phyloP scores from a whole-genome alignment of 352 stramenopile species.

The Lagenidium sp. region DNA sequence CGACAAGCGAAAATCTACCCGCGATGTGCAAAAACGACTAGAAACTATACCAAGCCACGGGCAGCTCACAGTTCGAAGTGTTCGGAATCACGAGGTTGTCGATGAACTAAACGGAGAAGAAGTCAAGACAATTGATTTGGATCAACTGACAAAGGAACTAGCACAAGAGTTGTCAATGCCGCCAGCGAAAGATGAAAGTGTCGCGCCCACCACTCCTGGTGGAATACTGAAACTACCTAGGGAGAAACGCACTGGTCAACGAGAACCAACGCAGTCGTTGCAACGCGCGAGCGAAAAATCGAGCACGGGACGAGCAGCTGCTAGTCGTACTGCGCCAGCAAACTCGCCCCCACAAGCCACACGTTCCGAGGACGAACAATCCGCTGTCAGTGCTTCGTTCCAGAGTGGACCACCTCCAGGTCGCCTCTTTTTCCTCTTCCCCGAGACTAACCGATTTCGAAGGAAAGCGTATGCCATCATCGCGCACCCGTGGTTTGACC shows the following conservation, averaged over 20 bases:
- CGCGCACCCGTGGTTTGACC: conserved; percentile 70
- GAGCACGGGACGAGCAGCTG: too few species aligned
- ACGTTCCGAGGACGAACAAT: too few species aligned
- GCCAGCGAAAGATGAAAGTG: too few species aligned
- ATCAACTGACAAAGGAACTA: conserved; percentile 30
- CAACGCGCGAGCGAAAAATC: conserved; percentile 11
- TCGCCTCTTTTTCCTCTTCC: conserved; percentile 40
- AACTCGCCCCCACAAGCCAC: too few species aligned
- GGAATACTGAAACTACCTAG: too few species aligned
- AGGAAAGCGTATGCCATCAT: conserved; percentile 35
- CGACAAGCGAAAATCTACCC: conserved; percentile 1
- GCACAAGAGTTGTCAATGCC: conserved; percentile 22
- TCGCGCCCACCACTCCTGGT: too few species aligned
- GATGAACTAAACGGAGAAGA: conserved; percentile 19
- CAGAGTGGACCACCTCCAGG: conserved; percentile 8
- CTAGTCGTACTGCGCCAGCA: too few species aligned
- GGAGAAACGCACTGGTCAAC: too few species aligned
- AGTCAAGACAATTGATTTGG: conserved; percentile 13
- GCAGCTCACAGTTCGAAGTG: background rate
- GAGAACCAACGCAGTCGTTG: too few species aligned
- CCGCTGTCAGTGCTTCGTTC: background rate
- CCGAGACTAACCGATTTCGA: conserved; percentile 25
- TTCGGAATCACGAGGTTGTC: background rate
- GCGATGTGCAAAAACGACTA: background rate
- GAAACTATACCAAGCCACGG: too few species aligned